Conservation (phyloP, 2,329 filamentous ascomycete species). For the Scedosporium minutisporum region DNA sequence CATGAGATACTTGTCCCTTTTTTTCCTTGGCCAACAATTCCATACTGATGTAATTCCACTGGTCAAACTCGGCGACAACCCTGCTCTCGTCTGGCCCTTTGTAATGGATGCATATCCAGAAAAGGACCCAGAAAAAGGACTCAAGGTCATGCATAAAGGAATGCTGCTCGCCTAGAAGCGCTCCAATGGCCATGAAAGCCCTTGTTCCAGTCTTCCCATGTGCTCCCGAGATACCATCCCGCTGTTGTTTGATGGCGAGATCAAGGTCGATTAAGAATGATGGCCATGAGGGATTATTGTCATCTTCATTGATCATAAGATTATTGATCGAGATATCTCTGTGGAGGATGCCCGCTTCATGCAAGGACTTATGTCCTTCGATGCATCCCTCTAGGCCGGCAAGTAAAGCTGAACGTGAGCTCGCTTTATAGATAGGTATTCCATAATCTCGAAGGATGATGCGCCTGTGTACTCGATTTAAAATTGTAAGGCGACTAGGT, state of each 20-base stretch:
- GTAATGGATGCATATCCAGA: not conserved
- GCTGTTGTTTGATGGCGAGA: slow-evolving; percentile 22
- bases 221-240: slow-evolving; percentile 24
- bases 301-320: slow-evolving; percentile 35
- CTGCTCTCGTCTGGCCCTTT: slow-evolving; percentile 9
- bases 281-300: slow-evolving; percentile 25
- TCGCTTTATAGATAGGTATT: slow-evolving; percentile 30
- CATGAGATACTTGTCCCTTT: slow-evolving; percentile 12
- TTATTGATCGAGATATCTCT: slow-evolving; percentile 35
- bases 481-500: slow-evolving; percentile 10
- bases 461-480: slow-evolving; percentile 29
- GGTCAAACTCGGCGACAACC: slow-evolving; percentile 18
- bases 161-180: slow-evolving; percentile 24
- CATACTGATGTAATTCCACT: slow-evolving; percentile 26
- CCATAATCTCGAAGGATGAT: slow-evolving; percentile 30
- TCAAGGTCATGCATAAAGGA: slow-evolving; percentile 33
- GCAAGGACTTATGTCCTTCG: slow-evolving; percentile 25
- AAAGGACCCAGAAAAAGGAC: not conserved
- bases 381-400: slow-evolving; percentile 26
- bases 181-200: slow-evolving; percentile 36
- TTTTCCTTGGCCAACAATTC: slow-evolving; percentile 16
- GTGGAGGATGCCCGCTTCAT: slow-evolving; percentile 27
- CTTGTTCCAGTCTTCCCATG: slow-evolving; percentile 31
- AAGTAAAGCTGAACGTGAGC: slow-evolving; percentile 25
- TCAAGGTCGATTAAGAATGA: slow-evolving; percentile 34